Evolutionary conservation across 768 basidiomycete genomes (phyloP).

Genomic region (Fistulinella prunicolor): DNA sequence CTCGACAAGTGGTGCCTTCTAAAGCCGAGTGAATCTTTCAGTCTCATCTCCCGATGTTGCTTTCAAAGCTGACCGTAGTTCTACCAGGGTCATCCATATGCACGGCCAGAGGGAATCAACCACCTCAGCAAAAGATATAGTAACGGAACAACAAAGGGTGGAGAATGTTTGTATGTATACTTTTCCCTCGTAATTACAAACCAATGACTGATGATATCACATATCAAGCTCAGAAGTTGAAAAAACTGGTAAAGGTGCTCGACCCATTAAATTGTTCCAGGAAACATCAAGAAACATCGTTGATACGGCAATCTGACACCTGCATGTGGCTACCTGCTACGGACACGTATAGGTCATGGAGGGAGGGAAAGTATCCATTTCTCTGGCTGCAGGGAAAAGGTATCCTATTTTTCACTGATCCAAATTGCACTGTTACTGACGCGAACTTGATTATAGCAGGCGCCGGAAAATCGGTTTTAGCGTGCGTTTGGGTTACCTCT

Average conservation of each 20-base stretch:
- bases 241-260: not conserved
- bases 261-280: not conserved
- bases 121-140: too few relatives aligned
- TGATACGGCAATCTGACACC: not conserved
- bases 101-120: too few relatives aligned
- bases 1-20: too few relatives aligned
- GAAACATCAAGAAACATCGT: not conserved
- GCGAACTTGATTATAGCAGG: not conserved
- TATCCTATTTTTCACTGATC: not conserved
- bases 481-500: not conserved
- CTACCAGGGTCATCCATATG: too few relatives aligned
- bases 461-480: constrained; percentile 2
- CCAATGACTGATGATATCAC: not conserved
- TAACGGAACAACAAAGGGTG: not conserved
- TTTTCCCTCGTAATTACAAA: not conserved
- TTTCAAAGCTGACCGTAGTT: too few relatives aligned
- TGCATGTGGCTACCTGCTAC: constrained; percentile 13
- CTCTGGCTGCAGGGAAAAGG: constrained; percentile 21
- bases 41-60: too few relatives aligned
- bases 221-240: not conserved
- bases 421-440: not conserved
- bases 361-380: not conserved
- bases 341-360: constrained; percentile 6
- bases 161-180: constrained; percentile 1
- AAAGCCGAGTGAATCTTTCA: too few relatives aligned